These are phyloP conservation scores for Limonium bicolor DNA, from an alignment of 148 eudicot genomes.

Conservation along the genomic window DNA sequence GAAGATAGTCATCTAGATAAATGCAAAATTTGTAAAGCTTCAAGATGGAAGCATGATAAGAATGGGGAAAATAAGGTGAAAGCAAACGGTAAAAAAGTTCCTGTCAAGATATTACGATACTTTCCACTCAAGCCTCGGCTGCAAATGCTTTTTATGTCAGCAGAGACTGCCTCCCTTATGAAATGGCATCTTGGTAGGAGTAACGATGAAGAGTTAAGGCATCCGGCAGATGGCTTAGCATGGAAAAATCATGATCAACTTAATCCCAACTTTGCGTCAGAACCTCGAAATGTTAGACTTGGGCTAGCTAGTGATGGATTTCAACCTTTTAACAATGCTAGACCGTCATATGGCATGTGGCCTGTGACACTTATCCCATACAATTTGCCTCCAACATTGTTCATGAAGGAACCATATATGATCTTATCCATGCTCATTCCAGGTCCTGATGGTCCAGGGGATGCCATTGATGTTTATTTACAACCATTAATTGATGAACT, in stretches of 20 bases:
- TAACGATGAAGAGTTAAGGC: neutral
- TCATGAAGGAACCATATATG: constrained; percentile 1
- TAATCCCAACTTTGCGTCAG: constrained; percentile 7
- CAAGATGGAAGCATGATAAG: too few species aligned
- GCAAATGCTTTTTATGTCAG: constrained; percentile 4
- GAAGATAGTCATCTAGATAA: too few species aligned
- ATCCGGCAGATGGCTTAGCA: neutral
- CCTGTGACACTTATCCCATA: constrained; percentile 5
- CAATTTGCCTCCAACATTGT: constrained; percentile 2
- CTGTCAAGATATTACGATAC: constrained; percentile 1
- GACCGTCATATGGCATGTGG: constrained; percentile 6
- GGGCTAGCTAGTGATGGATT: constrained; percentile 13
- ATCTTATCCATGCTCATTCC: constrained; percentile 14
- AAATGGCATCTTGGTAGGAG: neutral
- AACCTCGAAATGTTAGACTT: constrained; percentile 10
- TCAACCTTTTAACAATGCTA: constrained; percentile 7
- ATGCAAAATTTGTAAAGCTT: too few species aligned
- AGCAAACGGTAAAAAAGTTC: too few species aligned
- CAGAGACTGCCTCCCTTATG: neutral
- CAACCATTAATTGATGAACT: constrained; percentile 13
- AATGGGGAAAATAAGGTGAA: too few species aligned
- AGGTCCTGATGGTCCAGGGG: constrained; percentile 8
- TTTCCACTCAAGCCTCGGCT: constrained; percentile 5
- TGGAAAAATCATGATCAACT: constrained; percentile 7
- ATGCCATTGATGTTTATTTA: constrained; percentile 13